A percentile compares a stretch with the other conserved stretches of the same genome.
phyloP scores from a whole-genome alignment of 768 basidiomycete species.

The Kwoniella newhampshirensis region DNA sequence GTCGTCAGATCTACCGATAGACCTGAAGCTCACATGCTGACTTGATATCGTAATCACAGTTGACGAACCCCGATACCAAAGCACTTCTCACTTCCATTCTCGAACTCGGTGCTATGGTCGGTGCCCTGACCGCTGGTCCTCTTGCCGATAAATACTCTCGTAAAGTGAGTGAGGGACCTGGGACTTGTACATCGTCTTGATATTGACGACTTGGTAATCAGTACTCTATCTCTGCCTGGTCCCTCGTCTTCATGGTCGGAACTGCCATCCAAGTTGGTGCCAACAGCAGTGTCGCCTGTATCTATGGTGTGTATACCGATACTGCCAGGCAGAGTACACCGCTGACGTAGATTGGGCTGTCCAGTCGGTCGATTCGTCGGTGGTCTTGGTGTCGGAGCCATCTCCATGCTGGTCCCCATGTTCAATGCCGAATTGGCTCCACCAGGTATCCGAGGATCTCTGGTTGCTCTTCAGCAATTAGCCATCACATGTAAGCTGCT shows the following conservation, averaged over 20 bases:
- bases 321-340: no score
- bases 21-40: constrained; percentile 28
- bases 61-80: constrained; percentile 58
- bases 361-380: constrained; percentile 66
- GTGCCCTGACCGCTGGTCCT: constrained; percentile 67
- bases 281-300: constrained; percentile 60
- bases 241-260: constrained; percentile 73
- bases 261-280: constrained; percentile 55
- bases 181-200: not conserved
- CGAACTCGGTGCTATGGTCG: constrained; percentile 64
- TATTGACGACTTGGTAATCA: not conserved
- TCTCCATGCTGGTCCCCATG: constrained; percentile 79
- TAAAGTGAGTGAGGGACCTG: constrained; percentile 63
- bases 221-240: constrained; percentile 56
- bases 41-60: constrained; percentile 2
- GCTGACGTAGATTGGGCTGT: not conserved
- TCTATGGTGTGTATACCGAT: constrained; percentile 58
- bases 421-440: constrained; percentile 64
- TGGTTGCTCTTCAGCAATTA: constrained; percentile 78
- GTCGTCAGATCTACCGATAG: not conserved
- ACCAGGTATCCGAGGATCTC: constrained; percentile 75
- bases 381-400: constrained; percentile 75
- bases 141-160: constrained; percentile 71
- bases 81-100: constrained; percentile 75
- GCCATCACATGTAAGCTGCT: constrained; percentile 78